Evolutionary conservation across 768 basidiomycete species (phyloP), one percentile per base, ranked within the genome.

Genomic region (Mrakia frigida): DNA sequence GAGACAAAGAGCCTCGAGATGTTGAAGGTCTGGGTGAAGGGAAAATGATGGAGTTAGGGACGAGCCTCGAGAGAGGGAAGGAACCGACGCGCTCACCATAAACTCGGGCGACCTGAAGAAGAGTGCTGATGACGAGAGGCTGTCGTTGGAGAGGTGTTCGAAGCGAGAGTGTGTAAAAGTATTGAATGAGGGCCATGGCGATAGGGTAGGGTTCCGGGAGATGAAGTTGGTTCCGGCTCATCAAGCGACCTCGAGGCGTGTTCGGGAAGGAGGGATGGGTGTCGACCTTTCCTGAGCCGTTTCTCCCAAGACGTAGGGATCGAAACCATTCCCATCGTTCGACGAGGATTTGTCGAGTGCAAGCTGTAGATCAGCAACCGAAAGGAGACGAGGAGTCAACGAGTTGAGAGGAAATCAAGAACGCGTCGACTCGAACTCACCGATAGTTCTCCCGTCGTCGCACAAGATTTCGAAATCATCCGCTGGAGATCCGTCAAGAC

Each of bases 121-220:
- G 37, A 16, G 37, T 39, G 18, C 18, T 39, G 37, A 43, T 11
- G 35, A 68, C 65, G 25, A 68, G 35, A 37, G 65, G 65, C 23
- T 39, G 65, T 80, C 93, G 92, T 82, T 98, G 96, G 60, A 97
- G 86, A 9, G 93, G 92, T 0, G 96, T 98, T 72, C 92, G 86
- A 43, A 98, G 87, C 0, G 91, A 87, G 70, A 90, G 87, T 0
- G 94, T 89, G 84, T 98, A 96, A 79, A 98, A 89, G 84, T 97
- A 98, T 83, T 98, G 94, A 79, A 98, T 83, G 70, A 98, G 85
- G 14, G 94, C 96, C 72, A 94, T 84, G 2, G 91, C 90, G 79
- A 97, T 89, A 0, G 93, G 90, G 81, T 92, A 96, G 2, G 94
- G 90, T 81, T 97, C 94, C 3, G 94, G 93, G 33, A 98, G 86